A percentile compares a stretch with the other conserved stretches of the same genome.
phyloP scores from a whole-genome alignment of 140 eudicot species.

The Stevia rebaudiana region DNA sequence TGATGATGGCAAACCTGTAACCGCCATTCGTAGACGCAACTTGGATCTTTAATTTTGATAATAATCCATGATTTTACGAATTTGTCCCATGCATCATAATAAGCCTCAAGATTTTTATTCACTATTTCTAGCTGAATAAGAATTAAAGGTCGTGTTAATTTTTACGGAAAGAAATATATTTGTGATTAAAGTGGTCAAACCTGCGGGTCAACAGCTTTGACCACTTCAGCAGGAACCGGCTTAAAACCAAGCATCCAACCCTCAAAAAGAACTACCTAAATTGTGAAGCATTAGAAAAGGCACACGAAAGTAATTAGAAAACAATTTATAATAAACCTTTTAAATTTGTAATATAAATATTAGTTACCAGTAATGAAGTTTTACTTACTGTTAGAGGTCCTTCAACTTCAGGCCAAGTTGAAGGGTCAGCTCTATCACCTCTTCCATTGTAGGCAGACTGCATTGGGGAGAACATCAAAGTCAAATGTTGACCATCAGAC shows the following conservation, averaged over 20 bases:
- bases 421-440: slow-evolving; percentile 94
- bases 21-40: slow-evolving; percentile 89
- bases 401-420: slow-evolving; percentile 95
- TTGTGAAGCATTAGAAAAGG: slow-evolving; percentile 6
- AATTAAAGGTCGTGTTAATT: neutral
- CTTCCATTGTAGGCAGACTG: slow-evolving; percentile 96
- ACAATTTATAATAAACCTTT: neutral
- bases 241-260: slow-evolving; percentile 99
- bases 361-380: neutral
- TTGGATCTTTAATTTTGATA: slow-evolving; percentile 87
- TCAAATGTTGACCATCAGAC: neutral
- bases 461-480: slow-evolving; percentile 14
- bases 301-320: neutral
- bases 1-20: slow-evolving; percentile 59
- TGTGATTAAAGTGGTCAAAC: slow-evolving; percentile 29
- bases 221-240: slow-evolving; percentile 58
- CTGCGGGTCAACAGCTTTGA: slow-evolving; percentile 94
- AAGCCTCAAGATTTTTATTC: slow-evolving; percentile 64
- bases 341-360: neutral
- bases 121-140: slow-evolving; percentile 69
- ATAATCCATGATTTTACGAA: slow-evolving; percentile 83
- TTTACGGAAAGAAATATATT: neutral
- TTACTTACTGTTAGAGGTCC: slow-evolving; percentile 76
- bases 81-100: slow-evolving; percentile 90
- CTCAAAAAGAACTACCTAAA: slow-evolving; percentile 78